phyloP scores from a whole-genome alignment of 257 asterid genomes.

The Voacanga thouarsii region DNA sequence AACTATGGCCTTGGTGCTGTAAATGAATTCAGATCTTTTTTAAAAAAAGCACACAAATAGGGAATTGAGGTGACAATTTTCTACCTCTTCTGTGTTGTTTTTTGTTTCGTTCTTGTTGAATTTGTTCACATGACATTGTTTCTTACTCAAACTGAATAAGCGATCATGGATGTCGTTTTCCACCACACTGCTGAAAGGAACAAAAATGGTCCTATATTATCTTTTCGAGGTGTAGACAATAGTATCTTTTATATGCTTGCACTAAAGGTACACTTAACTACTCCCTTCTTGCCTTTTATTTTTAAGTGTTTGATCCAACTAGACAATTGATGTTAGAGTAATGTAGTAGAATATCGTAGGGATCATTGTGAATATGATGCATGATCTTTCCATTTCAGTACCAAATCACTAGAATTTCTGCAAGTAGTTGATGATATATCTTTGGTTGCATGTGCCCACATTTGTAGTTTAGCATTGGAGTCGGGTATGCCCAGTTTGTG shows the following conservation, averaged over 20 bases:
- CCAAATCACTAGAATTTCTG: too few species aligned
- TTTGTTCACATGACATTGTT: constrained; percentile 14
- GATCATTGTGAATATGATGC: too few species aligned
- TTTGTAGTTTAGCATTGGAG: too few species aligned
- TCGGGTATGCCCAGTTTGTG: too few species aligned
- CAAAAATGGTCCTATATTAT: constrained; percentile 77
- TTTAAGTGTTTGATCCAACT: not conserved
- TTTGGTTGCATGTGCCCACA: too few species aligned
- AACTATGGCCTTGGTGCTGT: constrained; percentile 70
- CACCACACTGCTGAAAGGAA: constrained; percentile 99
- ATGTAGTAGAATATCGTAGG: not conserved
- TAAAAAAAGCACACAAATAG: constrained; percentile 88
- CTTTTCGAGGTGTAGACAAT: too few species aligned
- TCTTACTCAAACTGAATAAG: constrained; percentile 44
- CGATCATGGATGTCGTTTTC: constrained; percentile 96
- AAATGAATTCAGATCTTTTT: constrained; percentile 80
- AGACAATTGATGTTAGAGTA: not conserved
- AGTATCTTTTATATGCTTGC: too few species aligned
- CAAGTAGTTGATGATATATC: too few species aligned
- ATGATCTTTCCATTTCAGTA: too few species aligned
- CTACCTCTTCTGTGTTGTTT: constrained; percentile 10
- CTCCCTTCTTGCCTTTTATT: not conserved
- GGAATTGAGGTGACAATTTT: constrained; percentile 76
- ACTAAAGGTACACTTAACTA: constrained; percentile 56
- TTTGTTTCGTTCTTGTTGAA: not conserved